Percentiles rank a stretch among this genome's conserved stretches.
Conservation (phyloP, 257 asterid species). For the Pogostemon cablin region DNA sequence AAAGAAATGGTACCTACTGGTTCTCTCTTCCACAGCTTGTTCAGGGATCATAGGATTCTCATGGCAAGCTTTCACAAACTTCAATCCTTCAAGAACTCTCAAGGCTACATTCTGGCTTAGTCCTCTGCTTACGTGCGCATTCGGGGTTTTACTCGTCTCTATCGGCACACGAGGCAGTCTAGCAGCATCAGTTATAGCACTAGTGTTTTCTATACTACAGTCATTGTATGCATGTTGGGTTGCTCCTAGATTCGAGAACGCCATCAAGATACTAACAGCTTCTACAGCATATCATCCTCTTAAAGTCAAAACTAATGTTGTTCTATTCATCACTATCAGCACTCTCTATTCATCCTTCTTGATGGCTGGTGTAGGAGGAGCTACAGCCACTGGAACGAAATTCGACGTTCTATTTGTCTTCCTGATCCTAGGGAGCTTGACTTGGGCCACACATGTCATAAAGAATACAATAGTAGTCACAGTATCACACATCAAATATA, state of each 20-base stretch:
- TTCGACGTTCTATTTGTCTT: conserved; percentile 44
- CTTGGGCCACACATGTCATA: conserved; percentile 54
- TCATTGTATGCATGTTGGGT: conserved; percentile 69
- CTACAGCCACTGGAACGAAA: conserved; percentile 41
- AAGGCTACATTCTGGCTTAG: conserved; percentile 56
- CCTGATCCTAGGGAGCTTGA: conserved; percentile 51
- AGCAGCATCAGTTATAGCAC: conserved; percentile 45
- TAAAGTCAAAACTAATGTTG: conserved; percentile 35
- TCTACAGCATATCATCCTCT: conserved; percentile 46
- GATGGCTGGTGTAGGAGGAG: conserved; percentile 58
- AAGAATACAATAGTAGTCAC: conserved; percentile 51
- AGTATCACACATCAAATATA: conserved; percentile 55
- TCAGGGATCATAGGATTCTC: conserved; percentile 49
- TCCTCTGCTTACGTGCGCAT: conserved; percentile 55
- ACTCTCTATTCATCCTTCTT: conserved; percentile 45
- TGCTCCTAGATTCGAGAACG: conserved; percentile 44
- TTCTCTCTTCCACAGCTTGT: conserved; percentile 49
- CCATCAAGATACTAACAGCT: conserved; percentile 39
- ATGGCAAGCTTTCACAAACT: conserved; percentile 46
- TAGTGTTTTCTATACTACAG: conserved; percentile 42
- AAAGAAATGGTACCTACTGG: conserved; percentile 46
- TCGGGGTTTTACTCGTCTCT: conserved; percentile 49
- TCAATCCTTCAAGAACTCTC: conserved; percentile 46
- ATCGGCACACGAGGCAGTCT: conserved; percentile 55
- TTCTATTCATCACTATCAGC: conserved; percentile 33